Evolutionary conservation across 108 stramenopile species (phyloP).

Genomic region (Fistulifera pelliculosa): DNA sequence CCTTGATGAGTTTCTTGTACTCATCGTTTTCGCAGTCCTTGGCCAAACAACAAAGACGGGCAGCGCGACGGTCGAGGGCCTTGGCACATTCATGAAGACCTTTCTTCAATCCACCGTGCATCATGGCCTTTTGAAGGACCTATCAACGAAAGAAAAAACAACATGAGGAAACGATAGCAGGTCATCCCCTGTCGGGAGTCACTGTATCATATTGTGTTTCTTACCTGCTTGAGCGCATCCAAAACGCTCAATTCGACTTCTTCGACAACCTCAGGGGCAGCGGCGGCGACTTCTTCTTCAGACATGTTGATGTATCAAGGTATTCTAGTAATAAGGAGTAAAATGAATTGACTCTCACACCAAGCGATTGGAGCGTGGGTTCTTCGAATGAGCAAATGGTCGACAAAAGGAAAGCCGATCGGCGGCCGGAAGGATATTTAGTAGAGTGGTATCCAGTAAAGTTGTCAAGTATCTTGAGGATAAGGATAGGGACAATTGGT

Average conservation of each 20-base stretch:
- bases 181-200: not conserved
- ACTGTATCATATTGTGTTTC: conserved; percentile 13
- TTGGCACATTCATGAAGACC: conserved; percentile 99
- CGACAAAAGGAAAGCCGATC: no score
- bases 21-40: conserved; percentile 99
- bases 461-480: no score
- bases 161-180: conserved; percentile 4
- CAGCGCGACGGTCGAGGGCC: conserved; percentile 94
- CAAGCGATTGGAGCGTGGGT: conserved; percentile 52
- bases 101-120: conserved; percentile 96
- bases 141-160: conserved; percentile 12
- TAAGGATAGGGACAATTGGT: no score
- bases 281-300: conserved; percentile 51
- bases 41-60: conserved; percentile 97
- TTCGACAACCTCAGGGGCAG: conserved; percentile 43
- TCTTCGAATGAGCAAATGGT: conserved; percentile 75
- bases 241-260: conserved; percentile 93
- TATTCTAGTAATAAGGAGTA: conserved; percentile 2
- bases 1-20: conserved; percentile 98
- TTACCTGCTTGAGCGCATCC: conserved; percentile 94
- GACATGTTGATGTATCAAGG: conserved; percentile 39
- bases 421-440: no score
- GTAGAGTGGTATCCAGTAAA: no score
- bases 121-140: conserved; percentile 97
- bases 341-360: conserved; percentile 72